Evolutionary conservation across 257 asterid genomes (phyloP), one percentile per base, ranked within the genome.

Genomic region (Solanum peruvianum): DNA sequence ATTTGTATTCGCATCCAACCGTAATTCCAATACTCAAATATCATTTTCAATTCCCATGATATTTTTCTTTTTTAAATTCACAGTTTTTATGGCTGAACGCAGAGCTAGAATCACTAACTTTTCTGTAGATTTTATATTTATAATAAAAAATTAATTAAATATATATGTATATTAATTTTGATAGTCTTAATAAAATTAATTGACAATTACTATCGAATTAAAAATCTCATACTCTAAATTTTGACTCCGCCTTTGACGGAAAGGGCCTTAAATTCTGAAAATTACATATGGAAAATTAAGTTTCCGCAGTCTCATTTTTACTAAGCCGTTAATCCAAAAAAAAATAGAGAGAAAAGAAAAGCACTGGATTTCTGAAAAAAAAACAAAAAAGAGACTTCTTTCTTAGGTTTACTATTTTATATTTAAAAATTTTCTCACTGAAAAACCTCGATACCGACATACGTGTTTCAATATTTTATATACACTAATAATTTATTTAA

Each of bases 111-210:
- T 31, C 4, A 3, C 33, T 31, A 31, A 3, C 0, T 49, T 49
- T 49, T 49, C 3, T 7, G 9, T 5, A 15, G 5, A 52, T 0
- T 1, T 0, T 16, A 52, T 16, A 52, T 16, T 6, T 2, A 2
- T 16, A 6, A 0, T 16, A 16, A 2, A 52, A 15, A 52, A 16
- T 14, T 6, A 5, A 16, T 6, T 15, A 16, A 52, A 52, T 16
- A 49, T 52, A 52, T 52, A 6, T 1, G 0, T 52, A 52, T 12
- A 16, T 52, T 52, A 52, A 52, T 52, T 52, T 52, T 3, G 2
- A 9, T 16, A 52, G 1, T 0, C 10, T 3, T 16, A 16, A 52
- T 0, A 18, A 52, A 18, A 52, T 18, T 18, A 1, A 52, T 16
- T 52, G 1, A 49, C 1, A 0, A 1, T 16, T 52, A 15, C 2